Evolutionary conservation across 768 basidiomycete genomes (phyloP), one percentile per base, ranked within the genome.

Genomic region (Mycena chlorophos): DNA sequence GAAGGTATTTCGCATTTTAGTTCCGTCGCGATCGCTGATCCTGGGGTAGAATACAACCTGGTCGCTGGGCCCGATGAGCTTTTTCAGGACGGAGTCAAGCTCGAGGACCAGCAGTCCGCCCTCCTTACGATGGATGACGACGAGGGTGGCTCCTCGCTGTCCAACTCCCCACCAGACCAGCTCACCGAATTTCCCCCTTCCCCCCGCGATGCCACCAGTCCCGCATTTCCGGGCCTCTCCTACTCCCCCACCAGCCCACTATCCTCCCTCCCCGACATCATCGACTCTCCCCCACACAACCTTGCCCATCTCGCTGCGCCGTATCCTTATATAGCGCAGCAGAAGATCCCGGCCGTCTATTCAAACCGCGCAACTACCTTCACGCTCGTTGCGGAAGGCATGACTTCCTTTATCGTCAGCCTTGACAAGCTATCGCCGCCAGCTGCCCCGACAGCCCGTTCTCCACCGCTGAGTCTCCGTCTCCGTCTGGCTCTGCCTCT

Each of bases 1-100:
- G 79, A 85, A 75, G 86, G 89, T 88, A 55, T 29, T 75, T 63
- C 31, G 22, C 3, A 43, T 47, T 52, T 40, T 22, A 25, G 50
- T 46, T 54, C 52, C n/a, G 49, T 28, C 48, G 43, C 10, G 49
- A 56, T 56, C 50, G 25, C 51, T 67, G 37, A 56, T 63, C 26
- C 64, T 54, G 50, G 30, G 39, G 1, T 63, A 89, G 89, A 89
- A 63, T 90, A 84, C 65, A 82, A 86, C 65, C 81, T 91, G 49
- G 89, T 91, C 56, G 89, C 89, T 8, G 89, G 89, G 52, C 88
- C 87, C 46, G 89, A 91, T 61, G 89, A 91, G 65, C 75, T 87
- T 26, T 82, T 79, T 61, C 75, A 73, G 26, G 83, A 84, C 3
- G 69, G 77, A 26, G 75, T 84, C 57, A 86, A 86, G 67, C 70